Evolutionary conservation across 2,329 filamentous ascomycete species (phyloP).

Genomic region (Ramichloridium luteum): DNA sequence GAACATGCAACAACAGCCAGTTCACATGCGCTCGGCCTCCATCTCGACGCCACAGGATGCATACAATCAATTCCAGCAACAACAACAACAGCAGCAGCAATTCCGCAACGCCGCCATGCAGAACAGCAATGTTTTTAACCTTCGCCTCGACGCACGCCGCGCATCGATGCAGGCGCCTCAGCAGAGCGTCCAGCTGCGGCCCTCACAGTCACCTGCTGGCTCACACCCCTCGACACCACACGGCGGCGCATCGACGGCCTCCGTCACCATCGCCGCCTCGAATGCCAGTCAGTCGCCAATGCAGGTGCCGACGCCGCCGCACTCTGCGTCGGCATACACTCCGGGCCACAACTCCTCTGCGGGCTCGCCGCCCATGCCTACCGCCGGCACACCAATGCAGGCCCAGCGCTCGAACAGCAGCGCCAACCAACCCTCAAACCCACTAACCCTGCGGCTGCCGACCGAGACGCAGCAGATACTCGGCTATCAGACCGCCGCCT

Average conservation of each 20-base stretch:
- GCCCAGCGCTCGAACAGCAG: constrained; percentile 4
- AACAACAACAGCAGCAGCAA: constrained; percentile 24
- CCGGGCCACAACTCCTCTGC: constrained; percentile 2
- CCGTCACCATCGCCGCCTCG: background rate
- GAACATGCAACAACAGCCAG: constrained; percentile 18
- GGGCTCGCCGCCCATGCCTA: constrained; percentile 6
- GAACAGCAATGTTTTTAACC: constrained; percentile 7
- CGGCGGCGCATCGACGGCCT: constrained; percentile 5
- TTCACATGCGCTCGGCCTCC: constrained; percentile 33
- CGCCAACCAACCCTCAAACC: constrained; percentile 20
- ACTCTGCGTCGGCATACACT: constrained; percentile 2
- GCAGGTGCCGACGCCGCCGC: constrained; percentile 7
- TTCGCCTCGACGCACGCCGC: constrained; percentile 5
- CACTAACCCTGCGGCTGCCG: constrained; percentile 39
- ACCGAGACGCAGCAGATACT: constrained; percentile 43
- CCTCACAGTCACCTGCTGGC: constrained; percentile 6
- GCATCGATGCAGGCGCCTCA: constrained; percentile 4
- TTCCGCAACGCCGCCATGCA: constrained; percentile 9
- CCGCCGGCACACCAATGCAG: background rate
- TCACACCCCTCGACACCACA: constrained; percentile 11
- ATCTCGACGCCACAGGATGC: constrained; percentile 30
- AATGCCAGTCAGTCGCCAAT: constrained; percentile 8
- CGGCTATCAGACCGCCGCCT: constrained; percentile 20
- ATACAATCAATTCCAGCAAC: no score
- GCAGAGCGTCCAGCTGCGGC: background rate